Evolutionary conservation across 1,284 basidiomycete species (phyloP), one percentile per base, ranked within the genome.

Genomic region (Pterula multifida): DNA sequence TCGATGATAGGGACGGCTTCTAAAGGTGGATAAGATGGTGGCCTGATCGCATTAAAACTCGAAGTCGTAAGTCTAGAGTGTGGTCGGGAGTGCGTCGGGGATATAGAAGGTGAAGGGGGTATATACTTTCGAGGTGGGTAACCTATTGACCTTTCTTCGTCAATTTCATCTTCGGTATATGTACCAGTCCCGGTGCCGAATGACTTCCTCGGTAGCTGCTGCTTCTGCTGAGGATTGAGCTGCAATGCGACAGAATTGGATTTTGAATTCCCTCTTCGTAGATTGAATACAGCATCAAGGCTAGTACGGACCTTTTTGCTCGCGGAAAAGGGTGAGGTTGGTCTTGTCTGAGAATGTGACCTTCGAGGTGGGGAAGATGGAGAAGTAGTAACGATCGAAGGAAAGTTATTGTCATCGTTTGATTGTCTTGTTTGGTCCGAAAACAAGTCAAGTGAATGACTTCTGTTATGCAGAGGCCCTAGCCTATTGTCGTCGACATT

Each of bases 211-310:
- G 39, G 51, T 12, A 51, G 45, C 3, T 52, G 49, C 11, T 53
- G 49, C 56, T 56, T 15, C 39, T 52, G n/a, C 25, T 36, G 3
- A 17, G 26, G 28, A 55, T 52, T 1, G 63, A 62, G 49, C 56
- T 57, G 50, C 55, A 61, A 35, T 50, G 55, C 2, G 76, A 78
- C 49, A 84, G 81, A 52, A 80, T 67, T 60, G 75, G 80, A 54
- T 75, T 60, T 9, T 42, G 39, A 42, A 17, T 42, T 4, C 13
- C 77, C 72, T 22, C 72, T 68, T 50, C 72, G 70, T 19, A 73
- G 62, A 47, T 63, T 68, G 59, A 82, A 75, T 19, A 78, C 61
- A 42, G 66, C 67, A 55, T 81, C 76, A 52, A 81, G 63, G 53
- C 75, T 76, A 39, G 67, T 74, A 48, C 78, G 72, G 55, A 81